phyloP scores from a whole-genome alignment of 768 basidiomycete species.

The Suillus bovinus region DNA sequence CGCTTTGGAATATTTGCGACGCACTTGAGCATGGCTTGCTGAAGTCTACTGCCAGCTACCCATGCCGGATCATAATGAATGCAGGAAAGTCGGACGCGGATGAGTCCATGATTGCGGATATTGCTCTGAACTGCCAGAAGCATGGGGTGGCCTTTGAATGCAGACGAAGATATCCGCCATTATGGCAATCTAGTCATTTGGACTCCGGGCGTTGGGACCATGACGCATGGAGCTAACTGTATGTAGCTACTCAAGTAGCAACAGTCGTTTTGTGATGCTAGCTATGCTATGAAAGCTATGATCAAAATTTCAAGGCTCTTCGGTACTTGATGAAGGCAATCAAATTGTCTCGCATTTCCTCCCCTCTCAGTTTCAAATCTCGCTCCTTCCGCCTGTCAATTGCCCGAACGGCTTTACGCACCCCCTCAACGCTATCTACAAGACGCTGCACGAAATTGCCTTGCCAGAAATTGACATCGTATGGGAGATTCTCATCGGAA shows the following conservation, averaged over 20 bases:
- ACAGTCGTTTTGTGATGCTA: not conserved
- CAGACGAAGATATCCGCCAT: conserved; percentile 6
- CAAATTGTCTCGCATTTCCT: conserved; percentile 76
- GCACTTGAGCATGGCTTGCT: conserved; percentile 11
- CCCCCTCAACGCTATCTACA: conserved; percentile 55
- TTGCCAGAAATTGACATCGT: conserved; percentile 79
- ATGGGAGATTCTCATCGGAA: conserved; percentile 80
- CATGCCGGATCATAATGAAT: conserved; percentile 5
- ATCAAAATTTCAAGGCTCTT: conserved; percentile 45
- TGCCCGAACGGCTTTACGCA: conserved; percentile 60
- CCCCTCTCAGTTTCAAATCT: conserved; percentile 67
- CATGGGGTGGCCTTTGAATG: conserved; percentile 8
- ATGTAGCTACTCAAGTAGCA: not conserved
- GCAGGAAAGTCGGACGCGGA: conserved; percentile 5
- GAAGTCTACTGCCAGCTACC: not conserved
- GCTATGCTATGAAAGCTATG: not conserved
- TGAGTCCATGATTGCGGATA: not conserved
- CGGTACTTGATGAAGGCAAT: conserved; percentile 77
- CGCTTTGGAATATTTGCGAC: conserved; percentile 7
- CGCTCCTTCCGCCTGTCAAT: conserved; percentile 68
- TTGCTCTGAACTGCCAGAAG: conserved; percentile 3
- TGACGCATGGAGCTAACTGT: not conserved
- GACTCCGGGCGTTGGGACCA: not conserved
- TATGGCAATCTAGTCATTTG: conserved; percentile 1
- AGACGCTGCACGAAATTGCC: conserved; percentile 58